A percentile compares a stretch with the other conserved stretches of the same genome.
Conservation (phyloP, 2,329 filamentous ascomycete species). For the Aspergillus versicolor region DNA sequence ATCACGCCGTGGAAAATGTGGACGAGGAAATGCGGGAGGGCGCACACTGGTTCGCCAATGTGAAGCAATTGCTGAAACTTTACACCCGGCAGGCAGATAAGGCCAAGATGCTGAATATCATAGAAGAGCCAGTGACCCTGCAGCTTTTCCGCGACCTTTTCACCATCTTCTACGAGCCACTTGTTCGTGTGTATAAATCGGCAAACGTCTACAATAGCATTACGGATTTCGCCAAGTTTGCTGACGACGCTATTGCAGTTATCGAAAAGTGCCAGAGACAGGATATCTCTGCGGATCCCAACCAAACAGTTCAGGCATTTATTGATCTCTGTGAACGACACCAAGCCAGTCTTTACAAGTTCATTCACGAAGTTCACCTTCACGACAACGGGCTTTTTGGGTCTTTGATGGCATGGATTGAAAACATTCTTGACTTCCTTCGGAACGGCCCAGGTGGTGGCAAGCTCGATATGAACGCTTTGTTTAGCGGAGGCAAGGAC, state of each 20-base stretch:
- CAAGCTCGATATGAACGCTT: slow-evolving; percentile 88
- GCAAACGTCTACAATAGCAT: slow-evolving; percentile 98
- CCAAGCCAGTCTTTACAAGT: slow-evolving; percentile 97
- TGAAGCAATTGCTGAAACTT: slow-evolving; percentile 93
- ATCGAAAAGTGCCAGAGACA: slow-evolving; percentile 66
- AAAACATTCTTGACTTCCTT: slow-evolving; percentile 90
- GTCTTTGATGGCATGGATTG: slow-evolving; percentile 95
- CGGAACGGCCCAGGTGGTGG: slow-evolving; percentile 80
- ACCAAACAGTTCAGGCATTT: slow-evolving; percentile 96
- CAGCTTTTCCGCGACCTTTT: slow-evolving; percentile 94
- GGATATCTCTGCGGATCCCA: slow-evolving; percentile 91
- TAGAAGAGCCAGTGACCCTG: slow-evolving; percentile 97
- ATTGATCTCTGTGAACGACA: slow-evolving; percentile 95
- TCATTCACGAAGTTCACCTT: slow-evolving; percentile 94
- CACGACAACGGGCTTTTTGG: slow-evolving; percentile 97
- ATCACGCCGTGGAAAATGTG: slow-evolving; percentile 82
- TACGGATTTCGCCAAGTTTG: slow-evolving; percentile 90
- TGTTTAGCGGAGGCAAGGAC: slow-evolving; percentile 78
- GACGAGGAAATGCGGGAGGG: slow-evolving; percentile 87
- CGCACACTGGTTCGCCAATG: slow-evolving; percentile 85
- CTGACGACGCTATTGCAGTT: slow-evolving; percentile 87
- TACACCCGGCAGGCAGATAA: slow-evolving; percentile 91
- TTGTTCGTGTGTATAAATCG: slow-evolving; percentile 96
- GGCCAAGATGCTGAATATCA: slow-evolving; percentile 92
- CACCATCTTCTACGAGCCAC: slow-evolving; percentile 97